Evolutionary conservation across 1,284 basidiomycete genomes (phyloP).

Genomic region (Microbotryum scabiosae): DNA sequence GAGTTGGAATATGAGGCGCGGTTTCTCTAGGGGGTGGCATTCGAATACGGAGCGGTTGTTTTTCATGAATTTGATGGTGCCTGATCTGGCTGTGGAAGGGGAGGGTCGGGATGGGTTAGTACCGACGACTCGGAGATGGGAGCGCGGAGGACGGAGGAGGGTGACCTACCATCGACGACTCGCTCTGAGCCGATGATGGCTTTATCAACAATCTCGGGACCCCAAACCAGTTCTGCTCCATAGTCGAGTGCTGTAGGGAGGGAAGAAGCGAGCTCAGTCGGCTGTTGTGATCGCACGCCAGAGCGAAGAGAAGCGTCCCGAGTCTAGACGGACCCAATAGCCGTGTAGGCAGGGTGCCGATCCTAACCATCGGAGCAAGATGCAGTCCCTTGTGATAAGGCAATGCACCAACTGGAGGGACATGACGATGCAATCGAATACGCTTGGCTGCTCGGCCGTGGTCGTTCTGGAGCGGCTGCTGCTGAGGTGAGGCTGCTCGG

Average conservation of each 20-base stretch:
- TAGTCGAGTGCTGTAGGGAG: conserved; percentile 75
- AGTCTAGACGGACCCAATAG: conserved; percentile 17
- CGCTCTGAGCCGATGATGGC: conserved; percentile 82
- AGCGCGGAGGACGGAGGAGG: neutral
- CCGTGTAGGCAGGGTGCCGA: conserved; percentile 51
- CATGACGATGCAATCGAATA: neutral
- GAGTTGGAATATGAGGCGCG: conserved; percentile 82
- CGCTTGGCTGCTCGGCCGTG: conserved; percentile 9
- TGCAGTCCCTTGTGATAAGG: conserved; percentile 34
- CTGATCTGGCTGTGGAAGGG: conserved; percentile 58
- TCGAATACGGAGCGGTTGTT: conserved; percentile 73
- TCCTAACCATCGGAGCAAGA: conserved; percentile 91
- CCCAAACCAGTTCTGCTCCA: conserved; percentile 92
- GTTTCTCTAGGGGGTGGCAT: conserved; percentile 88
- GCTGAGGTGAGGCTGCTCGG: neutral
- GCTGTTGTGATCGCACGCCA: too few species aligned
- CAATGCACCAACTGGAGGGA: neutral
- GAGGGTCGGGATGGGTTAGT: neutral
- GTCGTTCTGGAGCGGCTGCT: neutral
- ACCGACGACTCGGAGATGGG: neutral
- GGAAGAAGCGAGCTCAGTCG: conserved; percentile 39
- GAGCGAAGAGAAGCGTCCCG: too few species aligned
- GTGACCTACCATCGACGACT: conserved; percentile 66
- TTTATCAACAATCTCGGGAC: conserved; percentile 92
- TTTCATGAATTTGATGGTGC: conserved; percentile 76